Evolutionary conservation across 2,329 filamentous ascomycete species (phyloP).

Genomic region (Elsinoe perseae): DNA sequence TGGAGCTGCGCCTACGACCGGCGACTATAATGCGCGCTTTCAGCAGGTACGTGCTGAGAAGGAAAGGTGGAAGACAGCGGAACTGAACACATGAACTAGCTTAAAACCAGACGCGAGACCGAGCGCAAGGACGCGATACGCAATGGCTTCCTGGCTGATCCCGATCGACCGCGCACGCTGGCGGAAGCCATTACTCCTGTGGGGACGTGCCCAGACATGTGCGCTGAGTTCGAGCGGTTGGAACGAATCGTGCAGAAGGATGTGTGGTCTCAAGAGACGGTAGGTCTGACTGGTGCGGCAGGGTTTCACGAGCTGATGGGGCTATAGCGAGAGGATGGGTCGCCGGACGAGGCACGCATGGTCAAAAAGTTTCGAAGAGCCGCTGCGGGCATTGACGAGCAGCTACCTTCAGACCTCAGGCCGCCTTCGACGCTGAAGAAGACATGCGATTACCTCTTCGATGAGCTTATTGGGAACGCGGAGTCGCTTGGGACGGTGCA

Average conservation of each 20-base stretch:
- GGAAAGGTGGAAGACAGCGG: neutral
- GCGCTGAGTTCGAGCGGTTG: conserved; percentile 55
- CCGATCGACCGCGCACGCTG: conserved; percentile 52
- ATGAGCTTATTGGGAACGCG: conserved; percentile 43
- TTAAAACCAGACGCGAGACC: conserved; percentile 43
- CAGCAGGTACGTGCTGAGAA: conserved; percentile 4
- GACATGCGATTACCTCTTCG: conserved; percentile 39
- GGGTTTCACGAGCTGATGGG: conserved; percentile 1
- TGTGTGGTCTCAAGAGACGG: conserved; percentile 54
- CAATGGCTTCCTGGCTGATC: conserved; percentile 50
- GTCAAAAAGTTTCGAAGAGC: conserved; percentile 57
- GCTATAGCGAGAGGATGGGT: conserved; percentile 26
- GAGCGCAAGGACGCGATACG: conserved; percentile 46
- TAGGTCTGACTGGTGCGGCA: no score
- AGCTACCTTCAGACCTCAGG: conserved; percentile 56
- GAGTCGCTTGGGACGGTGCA: conserved; percentile 47
- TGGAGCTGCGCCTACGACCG: neutral
- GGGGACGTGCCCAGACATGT: conserved; percentile 57
- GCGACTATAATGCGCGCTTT: conserved; percentile 3
- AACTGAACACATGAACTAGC: conserved; percentile 31
- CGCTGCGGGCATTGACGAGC: conserved; percentile 55
- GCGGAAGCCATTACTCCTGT: conserved; percentile 54
- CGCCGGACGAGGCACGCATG: conserved; percentile 48
- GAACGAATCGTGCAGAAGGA: conserved; percentile 55
- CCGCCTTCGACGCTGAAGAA: conserved; percentile 43